Conservation (phyloP, 2,329 filamentous ascomycete genomes). For the Coleophoma eucalyptorum region DNA sequence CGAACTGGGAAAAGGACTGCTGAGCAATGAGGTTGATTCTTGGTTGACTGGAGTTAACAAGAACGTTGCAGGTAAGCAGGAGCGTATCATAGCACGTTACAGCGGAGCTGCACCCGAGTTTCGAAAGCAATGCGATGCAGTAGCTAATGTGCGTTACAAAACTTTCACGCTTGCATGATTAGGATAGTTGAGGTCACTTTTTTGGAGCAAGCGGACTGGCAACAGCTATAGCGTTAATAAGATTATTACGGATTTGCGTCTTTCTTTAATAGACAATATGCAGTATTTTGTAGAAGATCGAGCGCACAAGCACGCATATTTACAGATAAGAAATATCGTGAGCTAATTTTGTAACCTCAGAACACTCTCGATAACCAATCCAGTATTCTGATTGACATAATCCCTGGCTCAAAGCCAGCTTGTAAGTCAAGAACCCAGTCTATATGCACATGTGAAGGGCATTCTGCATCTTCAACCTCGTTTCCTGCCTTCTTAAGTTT, state of each 20-base stretch:
- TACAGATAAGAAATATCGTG: too few relatives aligned
- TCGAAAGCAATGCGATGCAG: constrained; percentile 31
- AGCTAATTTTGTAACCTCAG: too few relatives aligned
- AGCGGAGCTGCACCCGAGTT: constrained; percentile 40
- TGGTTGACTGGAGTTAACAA: constrained; percentile 55
- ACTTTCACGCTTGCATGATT: too few relatives aligned
- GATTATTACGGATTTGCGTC: too few relatives aligned
- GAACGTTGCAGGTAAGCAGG: constrained; percentile 42
- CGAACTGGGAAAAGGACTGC: constrained; percentile 37
- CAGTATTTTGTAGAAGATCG: too few relatives aligned
- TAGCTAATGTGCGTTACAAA: constrained; percentile 12
- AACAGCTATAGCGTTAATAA: too few relatives aligned
- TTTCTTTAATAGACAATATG: too few relatives aligned
- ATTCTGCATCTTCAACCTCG: background rate
- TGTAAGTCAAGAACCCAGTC: background rate
- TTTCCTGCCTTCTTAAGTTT: background rate
- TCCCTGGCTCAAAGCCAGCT: background rate
- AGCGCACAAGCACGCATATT: too few relatives aligned
- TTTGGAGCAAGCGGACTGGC: too few relatives aligned
- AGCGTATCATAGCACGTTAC: constrained; percentile 42
- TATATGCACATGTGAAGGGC: background rate
- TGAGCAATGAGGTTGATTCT: constrained; percentile 44
- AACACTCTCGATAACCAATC: background rate
- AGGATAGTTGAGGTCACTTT: too few relatives aligned
- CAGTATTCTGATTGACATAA: background rate